phyloP scores from a whole-genome alignment of 1,139 yeast genomes.

The Zygoascus sp. region DNA sequence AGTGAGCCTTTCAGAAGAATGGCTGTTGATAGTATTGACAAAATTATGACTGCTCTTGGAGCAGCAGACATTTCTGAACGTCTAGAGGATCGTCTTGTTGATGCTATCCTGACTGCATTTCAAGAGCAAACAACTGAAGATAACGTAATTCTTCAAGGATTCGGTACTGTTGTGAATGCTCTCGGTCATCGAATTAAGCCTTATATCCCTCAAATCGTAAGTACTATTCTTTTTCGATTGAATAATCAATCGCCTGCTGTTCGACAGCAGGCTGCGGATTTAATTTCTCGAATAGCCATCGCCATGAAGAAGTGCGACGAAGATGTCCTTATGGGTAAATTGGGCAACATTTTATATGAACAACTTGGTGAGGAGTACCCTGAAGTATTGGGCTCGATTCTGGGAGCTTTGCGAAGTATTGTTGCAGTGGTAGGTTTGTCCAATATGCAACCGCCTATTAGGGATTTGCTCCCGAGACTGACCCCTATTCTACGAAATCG shows the following conservation, averaged over 20 bases:
- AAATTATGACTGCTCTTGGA: constrained; percentile 43
- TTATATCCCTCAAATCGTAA: constrained; percentile 68
- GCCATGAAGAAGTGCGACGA: constrained; percentile 66
- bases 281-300: constrained; percentile 63
- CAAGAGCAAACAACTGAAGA: constrained; percentile 69
- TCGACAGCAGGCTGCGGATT: constrained; percentile 82
- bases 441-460: constrained; percentile 73
- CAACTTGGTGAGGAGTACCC: constrained; percentile 94
- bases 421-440: constrained; percentile 51
- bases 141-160: constrained; percentile 53
- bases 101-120: constrained; percentile 78
- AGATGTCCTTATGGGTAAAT: constrained; percentile 55
- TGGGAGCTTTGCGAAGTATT: constrained; percentile 61
- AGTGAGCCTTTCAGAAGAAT: constrained; percentile 74
- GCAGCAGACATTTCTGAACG: constrained; percentile 51
- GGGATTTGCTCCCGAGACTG: constrained; percentile 78
- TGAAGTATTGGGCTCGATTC: constrained; percentile 82
- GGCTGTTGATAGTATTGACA: constrained; percentile 68
- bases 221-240: constrained; percentile 68
- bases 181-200: constrained; percentile 69
- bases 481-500: constrained; percentile 89
- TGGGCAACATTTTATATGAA: constrained; percentile 78
- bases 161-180: constrained; percentile 62
- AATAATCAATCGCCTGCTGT: constrained; percentile 69
- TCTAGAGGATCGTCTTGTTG: constrained; percentile 65